phyloP scores from a whole-genome alignment of 768 basidiomycete species.

The Mycena venus region DNA sequence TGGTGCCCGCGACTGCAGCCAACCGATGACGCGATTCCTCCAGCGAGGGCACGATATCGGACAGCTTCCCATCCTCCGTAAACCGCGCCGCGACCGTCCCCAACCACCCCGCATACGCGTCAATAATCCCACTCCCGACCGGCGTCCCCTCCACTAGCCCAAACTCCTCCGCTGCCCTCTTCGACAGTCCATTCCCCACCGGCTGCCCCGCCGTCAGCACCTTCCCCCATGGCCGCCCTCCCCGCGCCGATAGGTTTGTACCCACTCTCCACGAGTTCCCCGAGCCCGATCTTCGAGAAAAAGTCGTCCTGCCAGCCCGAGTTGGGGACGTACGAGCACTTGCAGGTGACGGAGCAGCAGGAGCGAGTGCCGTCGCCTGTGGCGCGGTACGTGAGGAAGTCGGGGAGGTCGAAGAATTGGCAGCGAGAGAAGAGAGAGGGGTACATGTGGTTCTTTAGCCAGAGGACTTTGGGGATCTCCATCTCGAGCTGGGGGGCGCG shows the following conservation, averaged over 20 bases:
- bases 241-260: constrained; percentile 82
- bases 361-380: constrained; percentile 84
- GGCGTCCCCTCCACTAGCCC: constrained; percentile 89
- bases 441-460: constrained; percentile 93
- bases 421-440: constrained; percentile 76
- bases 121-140: constrained; percentile 95
- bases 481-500: constrained; percentile 82
- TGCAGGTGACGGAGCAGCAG: constrained; percentile 95
- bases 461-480: constrained; percentile 98
- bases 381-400: constrained; percentile 94
- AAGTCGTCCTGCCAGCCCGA: constrained; percentile 92
- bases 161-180: constrained; percentile 84
- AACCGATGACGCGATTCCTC: constrained; percentile 86
- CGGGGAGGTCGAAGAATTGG: constrained; percentile 94
- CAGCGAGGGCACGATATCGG: constrained; percentile 67
- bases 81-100: constrained; percentile 92
- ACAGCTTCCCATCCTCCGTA: constrained; percentile 64
- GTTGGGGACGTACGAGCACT: constrained; percentile 91
- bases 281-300: constrained; percentile 87
- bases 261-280: constrained; percentile 72
- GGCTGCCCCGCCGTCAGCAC: constrained; percentile 89
- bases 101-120: constrained; percentile 97
- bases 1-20: constrained; percentile 95
- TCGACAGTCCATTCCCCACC: constrained; percentile 86
- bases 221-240: constrained; percentile 56